Evolutionary conservation across 1,139 yeast species (phyloP).

Genomic region (Candida mesenterica): DNA sequence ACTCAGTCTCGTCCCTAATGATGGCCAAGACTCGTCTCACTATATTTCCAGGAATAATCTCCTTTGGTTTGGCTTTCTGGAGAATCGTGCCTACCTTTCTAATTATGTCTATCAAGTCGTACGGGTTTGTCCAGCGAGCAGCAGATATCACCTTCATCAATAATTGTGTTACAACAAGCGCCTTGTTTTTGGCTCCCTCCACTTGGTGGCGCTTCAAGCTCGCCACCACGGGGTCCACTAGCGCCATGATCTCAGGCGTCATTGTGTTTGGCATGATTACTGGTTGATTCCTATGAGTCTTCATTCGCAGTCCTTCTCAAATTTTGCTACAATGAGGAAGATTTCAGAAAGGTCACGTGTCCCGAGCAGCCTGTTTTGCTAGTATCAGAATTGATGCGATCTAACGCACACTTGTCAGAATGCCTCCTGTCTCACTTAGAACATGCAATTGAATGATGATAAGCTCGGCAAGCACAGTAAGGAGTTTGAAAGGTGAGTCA

Average conservation of each 20-base stretch:
- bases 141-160: conserved; percentile 87
- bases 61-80: conserved; percentile 69
- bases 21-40: conserved; percentile 86
- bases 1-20: conserved; percentile 82
- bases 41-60: conserved; percentile 85
- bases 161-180: conserved; percentile 82
- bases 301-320: too few species aligned
- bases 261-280: conserved; percentile 13
- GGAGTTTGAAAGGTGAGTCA: too few species aligned
- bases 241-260: conserved; percentile 35
- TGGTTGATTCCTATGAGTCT: background rate
- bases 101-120: conserved; percentile 68
- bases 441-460: too few species aligned
- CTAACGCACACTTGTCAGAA: too few species aligned
- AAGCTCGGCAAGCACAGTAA: too few species aligned
- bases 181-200: conserved; percentile 72
- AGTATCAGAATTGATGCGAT: too few species aligned
- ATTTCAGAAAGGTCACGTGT: too few species aligned
- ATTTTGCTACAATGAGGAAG: too few species aligned
- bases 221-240: conserved; percentile 39
- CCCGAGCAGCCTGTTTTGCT: conserved; percentile 2
- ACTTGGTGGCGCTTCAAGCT: conserved; percentile 70
- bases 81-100: conserved; percentile 61
- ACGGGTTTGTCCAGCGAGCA: conserved; percentile 80
- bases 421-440: background rate